phyloP scores from a whole-genome alignment of 2,329 filamentous ascomycete genomes.

The Daldinia sp. region DNA sequence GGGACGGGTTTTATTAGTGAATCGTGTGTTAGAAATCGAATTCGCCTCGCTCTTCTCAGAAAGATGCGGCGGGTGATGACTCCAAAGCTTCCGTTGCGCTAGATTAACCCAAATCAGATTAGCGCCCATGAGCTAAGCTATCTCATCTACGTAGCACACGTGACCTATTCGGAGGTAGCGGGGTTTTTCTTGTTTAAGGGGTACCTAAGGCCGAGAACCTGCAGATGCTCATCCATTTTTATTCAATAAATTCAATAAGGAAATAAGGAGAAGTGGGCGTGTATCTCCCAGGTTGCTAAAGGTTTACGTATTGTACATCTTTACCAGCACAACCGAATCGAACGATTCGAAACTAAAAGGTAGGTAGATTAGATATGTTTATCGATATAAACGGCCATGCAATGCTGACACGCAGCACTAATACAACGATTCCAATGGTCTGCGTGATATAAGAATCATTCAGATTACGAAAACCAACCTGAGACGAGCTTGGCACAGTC shows the following conservation, averaged over 20 bases:
- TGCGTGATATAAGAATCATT: background rate
- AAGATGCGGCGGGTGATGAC: constrained; percentile 42
- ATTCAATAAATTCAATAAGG: background rate
- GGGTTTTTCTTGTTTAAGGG: background rate
- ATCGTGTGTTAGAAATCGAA: constrained; percentile 25
- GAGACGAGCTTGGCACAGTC: no score
- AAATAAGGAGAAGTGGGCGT: background rate
- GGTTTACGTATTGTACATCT: background rate
- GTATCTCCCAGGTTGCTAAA: background rate
- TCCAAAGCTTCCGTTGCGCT: constrained; percentile 40
- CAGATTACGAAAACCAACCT: no score
- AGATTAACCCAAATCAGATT: constrained; percentile 38
- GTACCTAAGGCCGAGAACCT: background rate
- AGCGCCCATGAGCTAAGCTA: constrained; percentile 22
- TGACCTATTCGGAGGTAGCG: constrained; percentile 26
- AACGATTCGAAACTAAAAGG: background rate
- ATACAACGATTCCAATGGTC: background rate
- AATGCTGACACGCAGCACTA: background rate
- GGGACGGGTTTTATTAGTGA: constrained; percentile 7
- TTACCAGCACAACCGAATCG: background rate
- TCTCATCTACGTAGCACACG: constrained; percentile 13
- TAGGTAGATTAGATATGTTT: background rate
- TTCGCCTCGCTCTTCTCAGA: constrained; percentile 40
- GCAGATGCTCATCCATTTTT: background rate
- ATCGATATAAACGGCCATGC: background rate